Evolutionary conservation across 768 basidiomycete species (phyloP).

Genomic region (Agrocybe praecox): DNA sequence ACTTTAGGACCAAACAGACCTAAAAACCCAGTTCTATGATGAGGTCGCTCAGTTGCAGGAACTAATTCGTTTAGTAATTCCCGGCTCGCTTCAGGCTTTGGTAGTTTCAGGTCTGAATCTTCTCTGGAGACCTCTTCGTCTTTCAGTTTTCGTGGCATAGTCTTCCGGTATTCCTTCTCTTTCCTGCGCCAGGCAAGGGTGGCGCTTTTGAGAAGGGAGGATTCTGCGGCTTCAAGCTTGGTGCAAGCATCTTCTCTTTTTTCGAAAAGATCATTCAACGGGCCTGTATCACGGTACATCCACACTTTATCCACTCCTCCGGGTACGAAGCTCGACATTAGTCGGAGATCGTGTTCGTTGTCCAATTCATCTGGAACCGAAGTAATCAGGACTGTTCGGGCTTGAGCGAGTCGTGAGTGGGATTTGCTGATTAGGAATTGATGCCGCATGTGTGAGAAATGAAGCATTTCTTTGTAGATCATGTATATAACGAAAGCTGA

Average conservation of each 20-base stretch:
- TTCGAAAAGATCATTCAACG: slow-evolving; percentile 43
- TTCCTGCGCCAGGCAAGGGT: slow-evolving; percentile 39
- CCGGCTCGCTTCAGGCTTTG: slow-evolving; percentile 24
- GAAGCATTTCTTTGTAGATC: slow-evolving; percentile 58
- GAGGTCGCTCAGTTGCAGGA: slow-evolving; percentile 50
- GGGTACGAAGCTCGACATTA: slow-evolving; percentile 65
- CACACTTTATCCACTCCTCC: slow-evolving; percentile 72
- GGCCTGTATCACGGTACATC: slow-evolving; percentile 58
- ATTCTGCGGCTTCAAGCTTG: slow-evolving; percentile 61
- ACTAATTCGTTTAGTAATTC: slow-evolving; percentile 55
- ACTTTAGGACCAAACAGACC: slow-evolving; percentile 61
- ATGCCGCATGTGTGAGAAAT: slow-evolving; percentile 57
- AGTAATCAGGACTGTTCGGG: slow-evolving; percentile 69
- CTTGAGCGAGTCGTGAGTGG: slow-evolving; percentile 63
- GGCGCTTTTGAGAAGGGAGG: slow-evolving; percentile 46
- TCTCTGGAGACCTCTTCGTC: slow-evolving; percentile 27
- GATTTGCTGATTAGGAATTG: slow-evolving; percentile 60
- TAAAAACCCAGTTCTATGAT: slow-evolving; percentile 49
- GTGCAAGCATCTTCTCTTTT: slow-evolving; percentile 46
- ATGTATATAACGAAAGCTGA: slow-evolving; percentile 62
- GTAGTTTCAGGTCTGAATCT: slow-evolving; percentile 6
- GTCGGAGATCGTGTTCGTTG: slow-evolving; percentile 46
- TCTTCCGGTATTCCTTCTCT: slow-evolving; percentile 37
- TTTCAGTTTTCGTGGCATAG: slow-evolving; percentile 22
- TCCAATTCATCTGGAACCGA: slow-evolving; percentile 58